phyloP scores from a whole-genome alignment of 139 green algal genomes.

The Edaphochlamys debaryana region DNA sequence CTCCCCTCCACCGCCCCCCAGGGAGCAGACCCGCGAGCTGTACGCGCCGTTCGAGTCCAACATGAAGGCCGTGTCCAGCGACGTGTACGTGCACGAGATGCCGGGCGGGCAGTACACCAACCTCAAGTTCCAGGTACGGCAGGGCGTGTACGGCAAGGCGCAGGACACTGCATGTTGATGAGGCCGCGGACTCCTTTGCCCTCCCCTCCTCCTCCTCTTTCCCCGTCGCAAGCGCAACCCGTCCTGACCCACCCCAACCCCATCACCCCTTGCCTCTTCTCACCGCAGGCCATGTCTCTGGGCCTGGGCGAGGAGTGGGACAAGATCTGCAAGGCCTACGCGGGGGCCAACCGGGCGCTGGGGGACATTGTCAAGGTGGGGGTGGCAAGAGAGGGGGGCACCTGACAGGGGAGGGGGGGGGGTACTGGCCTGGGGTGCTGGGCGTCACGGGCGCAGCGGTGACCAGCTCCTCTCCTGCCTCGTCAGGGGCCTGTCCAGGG shows the following conservation, averaged over 20 bases:
- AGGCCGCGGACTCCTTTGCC: neutral
- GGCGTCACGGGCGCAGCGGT: too few relatives aligned
- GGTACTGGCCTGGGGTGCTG: too few relatives aligned
- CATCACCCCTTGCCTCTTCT: too few relatives aligned
- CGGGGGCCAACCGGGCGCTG: constrained; percentile 86
- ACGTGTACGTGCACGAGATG: constrained; percentile 97
- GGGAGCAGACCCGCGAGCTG: constrained; percentile 83
- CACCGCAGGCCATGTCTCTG: constrained; percentile 73
- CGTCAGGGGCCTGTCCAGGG: too few relatives aligned
- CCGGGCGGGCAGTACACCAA: constrained; percentile 72
- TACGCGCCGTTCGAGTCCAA: constrained; percentile 94
- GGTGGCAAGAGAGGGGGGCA: neutral
- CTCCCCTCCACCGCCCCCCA: too few relatives aligned
- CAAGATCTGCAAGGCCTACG: constrained; percentile 88
- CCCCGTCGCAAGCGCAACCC: too few relatives aligned
- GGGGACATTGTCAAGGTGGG: constrained; percentile 94
- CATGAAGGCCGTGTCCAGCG: constrained; percentile 67
- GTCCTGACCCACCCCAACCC: neutral
- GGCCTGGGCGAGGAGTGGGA: constrained; percentile 89
- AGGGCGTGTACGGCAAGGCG: too few relatives aligned
- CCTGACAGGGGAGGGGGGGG: neutral
- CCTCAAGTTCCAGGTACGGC: constrained; percentile 61
- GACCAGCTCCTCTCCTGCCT: too few relatives aligned
- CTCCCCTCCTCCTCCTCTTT: neutral
- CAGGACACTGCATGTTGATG: neutral